Evolutionary conservation across 139 green algal genomes (phyloP), one percentile per base, ranked within the genome.

Genomic region (Ostreobium quekettii): DNA sequence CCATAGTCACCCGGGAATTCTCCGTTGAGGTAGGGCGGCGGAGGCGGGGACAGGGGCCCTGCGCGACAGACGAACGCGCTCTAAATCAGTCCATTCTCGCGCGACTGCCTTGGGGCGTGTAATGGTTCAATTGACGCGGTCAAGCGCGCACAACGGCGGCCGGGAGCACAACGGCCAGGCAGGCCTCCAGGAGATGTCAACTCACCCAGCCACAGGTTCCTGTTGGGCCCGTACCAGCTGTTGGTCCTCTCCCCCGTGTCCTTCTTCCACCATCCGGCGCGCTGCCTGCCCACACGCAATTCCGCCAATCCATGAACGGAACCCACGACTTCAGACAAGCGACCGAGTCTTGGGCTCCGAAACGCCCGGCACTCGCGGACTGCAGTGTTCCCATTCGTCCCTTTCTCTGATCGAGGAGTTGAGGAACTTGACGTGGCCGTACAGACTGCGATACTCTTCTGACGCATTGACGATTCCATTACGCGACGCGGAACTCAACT

Each of bases 1-100:
- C 86, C 86, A 67, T 93, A 93, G 83, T 90, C 84, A 70, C 85
- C 85, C 36, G 85, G 73, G 79, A 77, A 90, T 83, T 90, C 84
- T 47, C 84, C 83, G 5, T 71, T 82, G n/a, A 82, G 67, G 76
- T 82, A 82, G 30, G 65, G 61, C n/a, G 72, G 70, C n/a, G n/a
- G n/a, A n/a, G n/a, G n/a, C n/a, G n/a, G n/a, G n/a, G n/a, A n/a
- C n/a, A n/a, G n/a, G n/a, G n/a, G n/a, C n/a, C n/a, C n/a, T 19
- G 70, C 42, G 42, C 15, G 19, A 53, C 42, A 53, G 42, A 19
- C 11, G 11, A 19, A 53, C 15, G 42, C 19, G 15, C 11, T 26
- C 11, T 26, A 26, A 53, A 26, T 19, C 19, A 11, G 19, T 11
- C 11, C 19, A 53, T 26, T 19, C 42, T 26, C 42, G 42, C 42